phyloP scores from a whole-genome alignment of 2,329 filamentous ascomycete genomes.

The Hysterium pulicare region DNA sequence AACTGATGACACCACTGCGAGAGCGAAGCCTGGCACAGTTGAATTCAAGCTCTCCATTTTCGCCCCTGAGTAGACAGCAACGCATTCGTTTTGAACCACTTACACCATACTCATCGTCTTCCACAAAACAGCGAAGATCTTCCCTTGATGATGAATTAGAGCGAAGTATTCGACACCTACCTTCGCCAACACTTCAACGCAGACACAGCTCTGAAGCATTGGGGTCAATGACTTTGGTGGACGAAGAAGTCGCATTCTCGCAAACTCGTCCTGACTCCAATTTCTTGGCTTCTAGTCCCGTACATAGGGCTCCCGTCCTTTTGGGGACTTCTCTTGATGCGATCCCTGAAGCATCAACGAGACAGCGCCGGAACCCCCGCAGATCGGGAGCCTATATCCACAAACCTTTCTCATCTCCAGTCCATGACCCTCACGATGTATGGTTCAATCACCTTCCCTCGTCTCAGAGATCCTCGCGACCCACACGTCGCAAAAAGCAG shows the following conservation, averaged over 20 bases:
- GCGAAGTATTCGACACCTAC: background rate
- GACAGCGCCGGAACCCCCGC: slow-evolving; percentile 11
- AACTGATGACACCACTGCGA: slow-evolving; percentile 25
- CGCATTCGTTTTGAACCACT: slow-evolving; percentile 7
- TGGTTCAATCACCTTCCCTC: slow-evolving; percentile 19
- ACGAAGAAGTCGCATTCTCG: slow-evolving; percentile 2
- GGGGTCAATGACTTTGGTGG: slow-evolving; percentile 1
- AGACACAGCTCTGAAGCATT: slow-evolving; percentile 1
- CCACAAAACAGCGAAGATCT: background rate
- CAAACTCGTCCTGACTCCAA: background rate
- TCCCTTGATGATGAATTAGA: background rate
- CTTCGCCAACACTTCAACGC: slow-evolving; percentile 15
- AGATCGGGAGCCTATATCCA: slow-evolving; percentile 16
- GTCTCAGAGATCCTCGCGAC: background rate
- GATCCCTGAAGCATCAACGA: slow-evolving; percentile 15
- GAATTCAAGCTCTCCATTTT: slow-evolving; percentile 11
- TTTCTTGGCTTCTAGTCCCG: background rate
- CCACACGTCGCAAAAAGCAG: background rate
- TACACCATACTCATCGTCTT: slow-evolving; percentile 8
- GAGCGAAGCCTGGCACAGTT: slow-evolving; percentile 4
- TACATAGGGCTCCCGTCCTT: background rate
- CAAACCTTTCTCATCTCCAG: slow-evolving; percentile 28
- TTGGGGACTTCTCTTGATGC: slow-evolving; percentile 19
- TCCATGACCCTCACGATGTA: slow-evolving; percentile 10
- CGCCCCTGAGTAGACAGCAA: slow-evolving; percentile 2